Base-by-base conservation (phyloP, 2,329 filamentous ascomycete genomes). In the Erysiphe pulchra region DNA sequence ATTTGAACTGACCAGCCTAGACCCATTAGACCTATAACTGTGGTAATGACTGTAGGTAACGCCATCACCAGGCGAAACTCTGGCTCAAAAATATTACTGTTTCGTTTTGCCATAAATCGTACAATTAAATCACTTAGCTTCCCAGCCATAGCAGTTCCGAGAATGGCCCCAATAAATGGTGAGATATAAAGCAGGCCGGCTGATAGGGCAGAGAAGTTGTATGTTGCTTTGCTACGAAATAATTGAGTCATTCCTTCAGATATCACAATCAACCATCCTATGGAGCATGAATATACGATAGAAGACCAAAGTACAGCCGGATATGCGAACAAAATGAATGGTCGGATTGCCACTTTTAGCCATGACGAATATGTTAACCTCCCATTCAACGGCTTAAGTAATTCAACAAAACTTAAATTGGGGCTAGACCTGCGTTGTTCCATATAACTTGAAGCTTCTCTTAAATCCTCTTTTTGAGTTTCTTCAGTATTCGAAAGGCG, bases 261-360 rank as follows among this genome's bases (percentile, higher is more conserved):
- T 1, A 95, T 71, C 39, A 95, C 85, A 52, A 95, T 94, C 28
- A 95, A 69, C 90, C 87, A 95, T 34, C 87, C 87, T 7, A 95
- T 73, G 0, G 85, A 90, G 53, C 90, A 77, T 0, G 85, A 67
- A 58, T 95, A 95, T 4, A 93, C 74, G 0, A 80, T 66, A 0
- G 84, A 66, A 6, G 82, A 87, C 87, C 86, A 95, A 9, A 94
- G 69, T 1, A 95, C 80, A 0, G 81, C 73, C 0, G 90, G 90
- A 56, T 95, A 94, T 1, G 78, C 73, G 54, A 78, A 92, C 1
- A 95, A 69, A 42, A 94, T 74, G 49, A 95, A 83, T 0, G 87
- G 90, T 1, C 87, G 71, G 5, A 79, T 39, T 46, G 80, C 77
- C 16, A 83, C 83, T 49, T 76, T 78, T 57, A 78, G 60, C 85